Conservation (phyloP, 257 asterid species). For the Osmanthus fragrans region DNA sequence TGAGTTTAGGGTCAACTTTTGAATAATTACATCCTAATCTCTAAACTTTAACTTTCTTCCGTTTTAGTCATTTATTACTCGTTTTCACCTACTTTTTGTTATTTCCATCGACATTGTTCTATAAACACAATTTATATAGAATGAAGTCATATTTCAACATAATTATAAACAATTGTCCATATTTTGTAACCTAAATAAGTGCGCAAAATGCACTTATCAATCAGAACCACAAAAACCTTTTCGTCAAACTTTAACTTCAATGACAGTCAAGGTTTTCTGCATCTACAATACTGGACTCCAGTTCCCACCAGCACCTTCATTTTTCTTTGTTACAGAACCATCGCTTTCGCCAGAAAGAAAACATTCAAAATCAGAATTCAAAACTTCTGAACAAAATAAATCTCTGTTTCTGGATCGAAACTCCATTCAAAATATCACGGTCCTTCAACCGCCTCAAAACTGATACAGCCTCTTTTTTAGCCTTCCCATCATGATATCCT, state of each 20-base stretch:
- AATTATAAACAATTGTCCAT: too few relatives aligned
- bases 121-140: too few relatives aligned
- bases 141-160: too few relatives aligned
- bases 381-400: slow-evolving; percentile 34
- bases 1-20: too few relatives aligned
- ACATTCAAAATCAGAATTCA: slow-evolving; percentile 44
- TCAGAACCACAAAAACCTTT: neutral
- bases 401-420: slow-evolving; percentile 58
- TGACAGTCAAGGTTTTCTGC: slow-evolving; percentile 18
- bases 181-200: too few relatives aligned
- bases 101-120: too few relatives aligned
- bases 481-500: slow-evolving; percentile 78
- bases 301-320: slow-evolving; percentile 68
- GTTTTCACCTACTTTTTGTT: too few relatives aligned
- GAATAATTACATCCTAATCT: too few relatives aligned
- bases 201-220: too few relatives aligned
- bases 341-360: slow-evolving; percentile 39
- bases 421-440: slow-evolving; percentile 71
- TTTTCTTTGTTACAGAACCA: slow-evolving; percentile 31
- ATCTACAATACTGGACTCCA: slow-evolving; percentile 29
- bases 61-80: too few relatives aligned
- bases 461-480: slow-evolving; percentile 69
- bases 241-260: slow-evolving; percentile 14
- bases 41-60: too few relatives aligned
- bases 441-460: slow-evolving; percentile 84